Evolutionary conservation across 306 rosid species (phyloP), one percentile per base, ranked within the genome.

Genomic region (Myrica gale): DNA sequence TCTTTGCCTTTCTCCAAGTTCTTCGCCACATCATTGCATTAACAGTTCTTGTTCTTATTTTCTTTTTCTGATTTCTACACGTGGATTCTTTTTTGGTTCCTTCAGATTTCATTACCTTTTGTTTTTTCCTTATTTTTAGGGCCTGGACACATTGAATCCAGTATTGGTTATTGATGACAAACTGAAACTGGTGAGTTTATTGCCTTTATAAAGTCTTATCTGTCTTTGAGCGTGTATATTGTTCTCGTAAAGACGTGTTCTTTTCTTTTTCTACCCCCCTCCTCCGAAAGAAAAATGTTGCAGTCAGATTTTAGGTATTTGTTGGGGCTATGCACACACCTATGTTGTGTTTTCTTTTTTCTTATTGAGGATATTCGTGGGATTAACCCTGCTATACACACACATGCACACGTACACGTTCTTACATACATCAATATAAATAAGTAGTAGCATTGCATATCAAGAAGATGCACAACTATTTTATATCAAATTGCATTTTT

Each of bases 101-200:
- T 73, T 51, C 23, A 16, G 9, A 58, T 61, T 70, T 62, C 72
- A 68, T 63, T 73, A 78, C 82, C 56, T 53, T 82, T 73, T 43
- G 55, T 66, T 45, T 81, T 51, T 57, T 19, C 10, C 12, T 74
- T 48, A 47, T 75, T 79, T 84, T 51, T 78, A 93, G 98, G 97
- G 90, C 72, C 88, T 93, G 75, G 87, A 93, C 80, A 88, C 98
- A 17, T 71, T 85, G 84, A 85, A 91, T 80, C 98, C 98, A 0
- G 76, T 81, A 69, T 60, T 93, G 86, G 83, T 82, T 76, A 89
- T 91, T 55, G 94, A 82, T 52, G 89, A 85, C 69, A 89, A 80
- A 75, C 76, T 82, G 80, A 93, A 85, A 85, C 80, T 91, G 90
- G 98, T 93, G 84, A 83, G 87, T 74, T 74, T 15, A 58, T 76